These are phyloP conservation scores for Drechslerella coelobrocha DNA, from an alignment of 2,329 filamentous ascomycete species.

Conservation along the genomic window DNA sequence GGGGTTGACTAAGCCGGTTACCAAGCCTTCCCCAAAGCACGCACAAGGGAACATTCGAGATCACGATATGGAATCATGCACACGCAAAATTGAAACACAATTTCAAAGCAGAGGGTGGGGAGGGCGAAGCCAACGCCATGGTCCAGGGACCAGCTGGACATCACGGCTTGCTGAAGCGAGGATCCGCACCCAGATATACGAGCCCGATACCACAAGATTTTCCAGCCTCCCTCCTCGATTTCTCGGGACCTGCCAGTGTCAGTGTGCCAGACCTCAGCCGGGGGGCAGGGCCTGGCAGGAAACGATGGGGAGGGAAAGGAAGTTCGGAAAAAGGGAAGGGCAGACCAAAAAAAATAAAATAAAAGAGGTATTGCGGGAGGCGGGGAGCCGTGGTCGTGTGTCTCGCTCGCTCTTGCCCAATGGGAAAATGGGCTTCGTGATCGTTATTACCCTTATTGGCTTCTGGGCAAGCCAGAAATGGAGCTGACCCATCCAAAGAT, in stretches of 20 bases:
- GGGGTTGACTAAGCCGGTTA: not conserved
- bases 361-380: not conserved
- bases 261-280: not conserved
- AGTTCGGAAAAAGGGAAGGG: not conserved
- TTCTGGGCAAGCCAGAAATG: no score
- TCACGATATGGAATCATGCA: not conserved
- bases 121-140: constrained; percentile 47
- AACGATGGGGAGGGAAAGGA: not conserved
- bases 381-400: not conserved
- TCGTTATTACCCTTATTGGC: not conserved
- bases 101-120: constrained; percentile 14
- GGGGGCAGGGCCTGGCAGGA: not conserved
- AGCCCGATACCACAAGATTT: constrained; percentile 33
- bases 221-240: not conserved
- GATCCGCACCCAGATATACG: constrained; percentile 47
- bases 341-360: not conserved
- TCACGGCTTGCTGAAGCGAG: constrained; percentile 49
- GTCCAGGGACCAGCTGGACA: constrained; percentile 47
- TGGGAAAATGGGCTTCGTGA: constrained; percentile 3
- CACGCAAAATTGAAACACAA: not conserved
- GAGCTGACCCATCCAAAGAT: constrained; percentile 26
- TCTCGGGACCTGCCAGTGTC: not conserved
- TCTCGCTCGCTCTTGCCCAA: not conserved
- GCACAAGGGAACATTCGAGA: not conserved
- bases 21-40: no score